phyloP scores from a whole-genome alignment of 2,329 filamentous ascomycete species.

The Gaeumannomyces sp. region DNA sequence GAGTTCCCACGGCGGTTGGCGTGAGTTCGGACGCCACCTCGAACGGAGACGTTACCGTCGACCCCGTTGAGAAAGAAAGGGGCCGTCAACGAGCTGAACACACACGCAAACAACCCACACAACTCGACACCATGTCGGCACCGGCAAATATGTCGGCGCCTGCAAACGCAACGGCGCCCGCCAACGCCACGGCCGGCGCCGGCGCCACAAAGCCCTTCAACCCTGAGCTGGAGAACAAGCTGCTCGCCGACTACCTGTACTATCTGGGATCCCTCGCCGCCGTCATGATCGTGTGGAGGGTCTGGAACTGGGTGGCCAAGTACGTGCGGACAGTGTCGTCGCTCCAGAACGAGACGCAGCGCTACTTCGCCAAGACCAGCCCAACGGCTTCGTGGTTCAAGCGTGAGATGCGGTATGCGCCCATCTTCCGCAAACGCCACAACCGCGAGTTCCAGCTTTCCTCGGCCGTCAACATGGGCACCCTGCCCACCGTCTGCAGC shows the following conservation, averaged over 20 bases:
- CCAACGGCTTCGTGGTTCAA: constrained; percentile 54
- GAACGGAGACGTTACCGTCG: not conserved
- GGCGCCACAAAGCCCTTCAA: constrained; percentile 22
- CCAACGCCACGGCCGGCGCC: constrained; percentile 14
- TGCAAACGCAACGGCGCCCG: constrained; percentile 12
- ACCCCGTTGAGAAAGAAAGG: constrained; percentile 5
- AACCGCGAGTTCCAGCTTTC: constrained; percentile 64
- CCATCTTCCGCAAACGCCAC: constrained; percentile 67
- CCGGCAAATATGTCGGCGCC: not conserved
- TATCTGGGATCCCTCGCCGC: constrained; percentile 57
- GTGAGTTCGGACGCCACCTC: not conserved
- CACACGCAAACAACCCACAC: not conserved
- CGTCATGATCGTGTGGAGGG: constrained; percentile 61
- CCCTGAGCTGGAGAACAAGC: constrained; percentile 39
- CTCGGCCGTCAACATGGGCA: constrained; percentile 55
- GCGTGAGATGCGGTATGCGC: constrained; percentile 62
- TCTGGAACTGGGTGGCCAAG: constrained; percentile 52
- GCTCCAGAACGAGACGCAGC: constrained; percentile 71
- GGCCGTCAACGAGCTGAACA: not conserved
- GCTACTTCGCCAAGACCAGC: constrained; percentile 64
- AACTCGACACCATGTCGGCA: constrained; percentile 3
- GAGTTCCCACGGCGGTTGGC: not conserved
- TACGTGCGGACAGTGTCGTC: constrained; percentile 70
- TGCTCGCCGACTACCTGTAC: constrained; percentile 55
- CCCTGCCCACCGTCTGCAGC: constrained; percentile 73